Percentiles rank a stretch among this genome's conserved stretches.
Conservation (phyloP, 176 grass and related monocot genomes). For the Lolium rigidum region DNA sequence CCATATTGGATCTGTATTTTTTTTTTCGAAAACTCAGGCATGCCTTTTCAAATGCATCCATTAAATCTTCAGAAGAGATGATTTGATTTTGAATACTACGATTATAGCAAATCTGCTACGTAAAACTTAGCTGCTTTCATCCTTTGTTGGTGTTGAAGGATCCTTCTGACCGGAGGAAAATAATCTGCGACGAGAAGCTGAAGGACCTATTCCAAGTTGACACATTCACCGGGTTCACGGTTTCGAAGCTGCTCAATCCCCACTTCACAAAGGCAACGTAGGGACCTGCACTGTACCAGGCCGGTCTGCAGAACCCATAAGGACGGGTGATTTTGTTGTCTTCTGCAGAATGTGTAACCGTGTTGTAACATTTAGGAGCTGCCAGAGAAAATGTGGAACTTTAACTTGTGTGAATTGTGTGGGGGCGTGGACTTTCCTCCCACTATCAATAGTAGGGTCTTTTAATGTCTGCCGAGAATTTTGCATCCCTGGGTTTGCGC, state of each 20-base stretch:
- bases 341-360: constrained; percentile 49
- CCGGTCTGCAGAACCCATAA: constrained; percentile 51
- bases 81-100: neutral
- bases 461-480: constrained; percentile 22
- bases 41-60: neutral
- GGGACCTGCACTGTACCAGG: constrained; percentile 31
- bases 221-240: constrained; percentile 79
- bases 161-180: constrained; percentile 96
- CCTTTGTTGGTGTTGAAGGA: constrained; percentile 65
- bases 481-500: constrained; percentile 13
- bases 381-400: constrained; percentile 36
- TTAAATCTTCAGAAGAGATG: neutral
- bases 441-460: constrained; percentile 45
- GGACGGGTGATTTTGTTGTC: constrained; percentile 63
- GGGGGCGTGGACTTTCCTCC: constrained; percentile 13
- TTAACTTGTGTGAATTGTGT: constrained; percentile 36
- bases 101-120: constrained; percentile 15
- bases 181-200: constrained; percentile 94
- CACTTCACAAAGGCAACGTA: constrained; percentile 87
- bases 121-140: constrained; percentile 22
- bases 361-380: constrained; percentile 46
- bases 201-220: constrained; percentile 93
- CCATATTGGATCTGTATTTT: neutral
- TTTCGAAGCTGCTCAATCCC: constrained; percentile 80
- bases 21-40: neutral